A percentile compares a stretch with the other conserved stretches of the same genome.
Conservation (phyloP, 2,329 filamentous ascomycete genomes). For the Trichoderma lentiforme region DNA sequence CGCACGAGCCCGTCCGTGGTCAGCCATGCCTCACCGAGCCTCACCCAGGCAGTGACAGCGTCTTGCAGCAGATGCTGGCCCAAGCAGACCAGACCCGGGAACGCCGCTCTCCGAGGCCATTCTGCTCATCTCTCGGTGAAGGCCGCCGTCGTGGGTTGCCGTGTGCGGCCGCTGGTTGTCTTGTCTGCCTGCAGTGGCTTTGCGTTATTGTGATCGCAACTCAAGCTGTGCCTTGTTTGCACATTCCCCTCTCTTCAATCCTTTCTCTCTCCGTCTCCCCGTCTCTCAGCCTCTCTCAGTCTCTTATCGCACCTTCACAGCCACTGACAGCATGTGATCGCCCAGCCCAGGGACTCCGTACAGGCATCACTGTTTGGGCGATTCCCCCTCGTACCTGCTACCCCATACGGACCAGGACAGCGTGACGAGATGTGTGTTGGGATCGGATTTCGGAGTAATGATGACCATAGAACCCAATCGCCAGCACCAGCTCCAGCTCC, state of each 20-base stretch:
- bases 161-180: background rate
- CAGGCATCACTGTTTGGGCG: background rate
- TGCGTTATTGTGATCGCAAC: background rate
- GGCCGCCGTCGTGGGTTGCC: background rate
- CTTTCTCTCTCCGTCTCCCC: background rate
- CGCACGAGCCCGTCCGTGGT: conserved; percentile 7
- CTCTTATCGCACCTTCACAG: background rate
- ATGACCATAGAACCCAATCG: conserved; percentile 15
- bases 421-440: background rate
- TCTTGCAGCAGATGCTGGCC: background rate
- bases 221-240: background rate
- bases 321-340: background rate
- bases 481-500: background rate
- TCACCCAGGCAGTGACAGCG: background rate
- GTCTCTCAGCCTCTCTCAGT: background rate
- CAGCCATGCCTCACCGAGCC: conserved; percentile 10
- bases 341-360: background rate
- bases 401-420: background rate
- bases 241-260: background rate
- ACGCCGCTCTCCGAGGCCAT: background rate
- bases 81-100: background rate
- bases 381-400: background rate
- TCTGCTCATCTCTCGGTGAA: background rate
- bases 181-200: background rate
- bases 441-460: conserved; percentile 13